phyloP scores from a whole-genome alignment of 1,139 yeast genomes.

The Protomyces inundatus region DNA sequence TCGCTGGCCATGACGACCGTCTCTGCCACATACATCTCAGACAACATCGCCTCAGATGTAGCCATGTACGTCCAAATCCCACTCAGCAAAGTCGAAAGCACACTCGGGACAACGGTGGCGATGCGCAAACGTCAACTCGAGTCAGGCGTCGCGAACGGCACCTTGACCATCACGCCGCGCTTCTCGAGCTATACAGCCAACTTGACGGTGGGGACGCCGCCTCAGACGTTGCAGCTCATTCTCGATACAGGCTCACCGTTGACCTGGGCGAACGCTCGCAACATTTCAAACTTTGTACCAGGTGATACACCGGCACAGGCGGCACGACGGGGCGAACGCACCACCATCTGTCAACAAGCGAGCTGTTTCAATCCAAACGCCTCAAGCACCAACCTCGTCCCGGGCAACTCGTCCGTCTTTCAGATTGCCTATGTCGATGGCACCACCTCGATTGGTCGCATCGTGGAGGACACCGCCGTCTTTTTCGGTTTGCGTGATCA shows the following conservation, averaged over 20 bases:
- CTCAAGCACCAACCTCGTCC: conserved; percentile 4
- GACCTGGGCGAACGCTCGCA: conserved; percentile 27
- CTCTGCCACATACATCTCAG: not conserved
- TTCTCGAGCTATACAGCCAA: conserved; percentile 6
- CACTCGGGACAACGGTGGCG: not conserved
- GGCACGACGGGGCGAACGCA: conserved; percentile 2
- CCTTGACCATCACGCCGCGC: conserved; percentile 2
- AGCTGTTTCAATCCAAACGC: conserved; percentile 17
- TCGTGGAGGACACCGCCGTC: conserved; percentile 14
- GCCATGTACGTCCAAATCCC: conserved; percentile 6
- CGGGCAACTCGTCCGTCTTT: conserved; percentile 15
- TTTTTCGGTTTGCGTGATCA: conserved; percentile 14
- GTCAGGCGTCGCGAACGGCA: not conserved
- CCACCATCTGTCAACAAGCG: conserved; percentile 9
- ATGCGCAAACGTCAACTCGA: conserved; percentile 7
- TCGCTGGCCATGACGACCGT: not conserved
- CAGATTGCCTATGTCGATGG: conserved; percentile 23
- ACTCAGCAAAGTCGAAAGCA: not conserved
- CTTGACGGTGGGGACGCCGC: conserved; percentile 22
- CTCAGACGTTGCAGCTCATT: conserved; percentile 10
- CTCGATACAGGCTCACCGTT: conserved; percentile 27
- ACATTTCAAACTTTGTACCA: conserved; percentile 14
- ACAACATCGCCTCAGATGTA: not conserved
- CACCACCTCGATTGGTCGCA: conserved; percentile 21
- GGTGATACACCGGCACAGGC: conserved; percentile 15